Evolutionary conservation across 805 yeast genomes (phyloP).

Genomic region (Ogataea philodendri): DNA sequence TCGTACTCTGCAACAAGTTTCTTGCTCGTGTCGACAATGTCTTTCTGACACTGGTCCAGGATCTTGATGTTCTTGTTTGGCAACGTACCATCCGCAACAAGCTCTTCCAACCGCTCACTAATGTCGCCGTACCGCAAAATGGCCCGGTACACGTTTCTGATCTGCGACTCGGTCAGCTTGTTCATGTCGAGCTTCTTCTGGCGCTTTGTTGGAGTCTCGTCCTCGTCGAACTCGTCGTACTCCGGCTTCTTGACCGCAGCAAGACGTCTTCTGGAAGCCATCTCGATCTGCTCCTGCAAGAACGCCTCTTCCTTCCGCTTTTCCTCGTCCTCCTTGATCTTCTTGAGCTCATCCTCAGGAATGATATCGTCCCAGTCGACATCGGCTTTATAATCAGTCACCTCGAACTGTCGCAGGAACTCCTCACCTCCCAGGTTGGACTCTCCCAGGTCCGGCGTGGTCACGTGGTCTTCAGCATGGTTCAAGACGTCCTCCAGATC

Average conservation of each 20-base stretch:
- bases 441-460: constrained; percentile 95
- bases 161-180: constrained; percentile 77
- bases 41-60: constrained; percentile 73
- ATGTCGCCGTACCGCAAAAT: constrained; percentile 81
- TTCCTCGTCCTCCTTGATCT: constrained; percentile 88
- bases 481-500: constrained; percentile 93
- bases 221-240: constrained; percentile 36
- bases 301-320: constrained; percentile 81
- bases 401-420: constrained; percentile 94
- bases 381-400: constrained; percentile 97
- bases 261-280: constrained; percentile 78
- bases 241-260: constrained; percentile 59
- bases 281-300: constrained; percentile 83
- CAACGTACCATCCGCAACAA: constrained; percentile 85
- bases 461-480: constrained; percentile 96
- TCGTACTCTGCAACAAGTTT: constrained; percentile 65
- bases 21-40: constrained; percentile 60
- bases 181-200: constrained; percentile 41
- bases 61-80: constrained; percentile 80
- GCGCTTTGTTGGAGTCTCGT: constrained; percentile 34
- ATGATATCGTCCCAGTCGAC: constrained; percentile 99
- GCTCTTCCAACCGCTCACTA: constrained; percentile 71
- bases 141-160: constrained; percentile 81
- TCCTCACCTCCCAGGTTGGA: constrained; percentile 99
- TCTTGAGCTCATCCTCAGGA: constrained; percentile 88